phyloP scores from a whole-genome alignment of 352 stramenopile genomes.

The Globisporangium nagaii region DNA sequence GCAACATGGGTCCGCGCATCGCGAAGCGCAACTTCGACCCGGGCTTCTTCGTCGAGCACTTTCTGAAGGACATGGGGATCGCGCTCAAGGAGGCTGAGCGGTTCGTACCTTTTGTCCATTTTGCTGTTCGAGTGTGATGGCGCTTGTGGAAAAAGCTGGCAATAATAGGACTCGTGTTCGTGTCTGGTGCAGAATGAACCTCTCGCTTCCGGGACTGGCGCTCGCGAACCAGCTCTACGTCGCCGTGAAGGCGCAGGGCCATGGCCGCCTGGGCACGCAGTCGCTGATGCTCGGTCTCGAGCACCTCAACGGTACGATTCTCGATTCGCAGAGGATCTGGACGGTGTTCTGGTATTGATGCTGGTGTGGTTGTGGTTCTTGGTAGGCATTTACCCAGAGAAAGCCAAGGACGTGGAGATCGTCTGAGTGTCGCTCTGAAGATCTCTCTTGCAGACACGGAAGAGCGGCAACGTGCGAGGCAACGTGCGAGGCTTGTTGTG shows the following conservation, averaged over 20 bases:
- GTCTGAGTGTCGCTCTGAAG: too few relatives aligned
- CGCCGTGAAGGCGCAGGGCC: conserved; percentile 78
- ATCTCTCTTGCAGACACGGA: too few relatives aligned
- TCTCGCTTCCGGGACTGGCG: conserved; percentile 78
- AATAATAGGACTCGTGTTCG: neutral
- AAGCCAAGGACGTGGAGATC: conserved; percentile 28
- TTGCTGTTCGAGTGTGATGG: neutral
- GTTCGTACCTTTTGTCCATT: conserved; percentile 16
- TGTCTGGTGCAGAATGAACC: conserved; percentile 56
- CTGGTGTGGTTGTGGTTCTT: neutral
- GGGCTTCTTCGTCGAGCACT: conserved; percentile 91
- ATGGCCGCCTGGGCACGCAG: conserved; percentile 77
- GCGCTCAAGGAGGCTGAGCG: conserved; percentile 80
- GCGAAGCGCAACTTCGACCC: conserved; percentile 86
- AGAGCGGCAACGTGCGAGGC: too few relatives aligned
- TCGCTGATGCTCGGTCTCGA: conserved; percentile 85
- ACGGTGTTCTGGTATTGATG: neutral
- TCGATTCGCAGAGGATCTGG: neutral
- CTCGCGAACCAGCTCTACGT: conserved; percentile 86
- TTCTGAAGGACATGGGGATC: conserved; percentile 90
- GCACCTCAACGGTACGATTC: conserved; percentile 71
- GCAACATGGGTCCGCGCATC: conserved; percentile 86
- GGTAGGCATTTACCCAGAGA: conserved; percentile 12
- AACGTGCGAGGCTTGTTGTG: too few relatives aligned
- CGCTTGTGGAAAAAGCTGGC: neutral